phyloP scores from a whole-genome alignment of 345 rosid species.

The Citrus sinensis region DVS_A1.0 CM039165.1:35369001-35369500 shows the following conservation, averaged over 20 bases:
- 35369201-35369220: constrained; percentile 33
- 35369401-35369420: constrained; percentile 35
- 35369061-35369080: constrained; percentile 31
- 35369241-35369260: constrained; percentile 49
- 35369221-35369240: constrained; percentile 47
- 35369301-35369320: constrained; percentile 58
- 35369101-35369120: constrained; percentile 52
- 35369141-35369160: constrained; percentile 47
- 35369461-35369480: constrained; percentile 51
- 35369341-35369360: constrained; percentile 45
- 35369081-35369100: constrained; percentile 51
- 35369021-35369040: constrained; percentile 24
- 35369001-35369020: constrained; percentile 57
- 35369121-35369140: constrained; percentile 42
- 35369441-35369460: constrained; percentile 51
- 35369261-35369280: constrained; percentile 35
- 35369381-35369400: constrained; percentile 33
- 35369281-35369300: constrained; percentile 64
- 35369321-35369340: constrained; percentile 41
- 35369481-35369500: constrained; percentile 64
- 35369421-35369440: constrained; percentile 69
- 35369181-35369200: constrained; percentile 48
- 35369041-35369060: constrained; percentile 15
- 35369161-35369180: constrained; percentile 59
- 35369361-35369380: constrained; percentile 47